Conservation (phyloP, 129 eudicot genomes). For the Helianthus tuberosus region DNA sequence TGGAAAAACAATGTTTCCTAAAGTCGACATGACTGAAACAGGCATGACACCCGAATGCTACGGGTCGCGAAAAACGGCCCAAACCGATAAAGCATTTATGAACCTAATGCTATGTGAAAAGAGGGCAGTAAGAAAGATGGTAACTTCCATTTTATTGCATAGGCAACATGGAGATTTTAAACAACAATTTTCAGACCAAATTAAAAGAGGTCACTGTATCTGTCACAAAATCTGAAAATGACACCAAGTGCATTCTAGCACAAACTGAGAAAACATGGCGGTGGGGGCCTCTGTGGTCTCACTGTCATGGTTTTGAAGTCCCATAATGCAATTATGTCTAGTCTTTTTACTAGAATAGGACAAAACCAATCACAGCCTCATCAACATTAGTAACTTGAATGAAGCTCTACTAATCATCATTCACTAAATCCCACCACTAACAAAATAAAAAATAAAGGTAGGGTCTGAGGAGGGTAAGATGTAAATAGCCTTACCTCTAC, state of each 20-base stretch:
- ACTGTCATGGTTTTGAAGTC: constrained; percentile 26
- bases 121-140: neutral
- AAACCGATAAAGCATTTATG: no score
- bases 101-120: neutral
- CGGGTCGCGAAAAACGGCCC: neutral
- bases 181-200: constrained; percentile 5
- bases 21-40: neutral
- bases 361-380: neutral
- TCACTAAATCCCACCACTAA: no score
- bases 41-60: neutral
- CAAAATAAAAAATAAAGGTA: no score
- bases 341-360: neutral
- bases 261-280: constrained; percentile 28
- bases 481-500: no score
- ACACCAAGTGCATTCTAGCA: constrained; percentile 10
- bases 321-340: constrained; percentile 28
- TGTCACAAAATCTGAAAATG: constrained; percentile 21
- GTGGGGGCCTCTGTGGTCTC: constrained; percentile 47
- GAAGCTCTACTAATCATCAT: no score
- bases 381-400: constrained; percentile 10
- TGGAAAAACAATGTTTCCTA: neutral
- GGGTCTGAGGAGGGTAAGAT: no score
- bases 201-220: constrained; percentile 3
- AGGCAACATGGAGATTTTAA: neutral
- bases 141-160: neutral